These are phyloP conservation scores for Claviceps humidiphila DNA, from an alignment of 2,329 filamentous ascomycete species.

Conservation along the genomic window DNA sequence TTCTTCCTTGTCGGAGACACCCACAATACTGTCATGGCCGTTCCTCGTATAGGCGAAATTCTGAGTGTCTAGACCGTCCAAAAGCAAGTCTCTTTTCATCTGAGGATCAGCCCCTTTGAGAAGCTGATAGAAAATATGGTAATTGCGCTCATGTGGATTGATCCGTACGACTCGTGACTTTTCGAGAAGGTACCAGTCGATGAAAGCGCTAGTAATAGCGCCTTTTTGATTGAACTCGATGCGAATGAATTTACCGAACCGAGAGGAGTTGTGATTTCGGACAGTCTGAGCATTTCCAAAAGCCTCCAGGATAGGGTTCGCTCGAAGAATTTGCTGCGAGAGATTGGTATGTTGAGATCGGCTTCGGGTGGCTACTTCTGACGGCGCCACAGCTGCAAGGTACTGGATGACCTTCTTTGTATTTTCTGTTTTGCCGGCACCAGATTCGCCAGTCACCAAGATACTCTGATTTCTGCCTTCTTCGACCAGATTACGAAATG, in stretches of 20 bases:
- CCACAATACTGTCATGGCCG: slow-evolving; percentile 82
- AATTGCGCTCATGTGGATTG: slow-evolving; percentile 81
- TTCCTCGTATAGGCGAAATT: slow-evolving; percentile 87
- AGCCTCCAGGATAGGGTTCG: slow-evolving; percentile 93
- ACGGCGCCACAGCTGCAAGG: slow-evolving; percentile 80
- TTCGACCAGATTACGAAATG: slow-evolving; percentile 88
- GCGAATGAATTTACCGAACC: slow-evolving; percentile 96
- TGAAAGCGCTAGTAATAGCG: slow-evolving; percentile 88
- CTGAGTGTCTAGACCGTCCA: slow-evolving; percentile 62
- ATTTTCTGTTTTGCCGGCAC: slow-evolving; percentile 96
- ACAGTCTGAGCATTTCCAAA: slow-evolving; percentile 98
- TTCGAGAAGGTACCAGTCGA: slow-evolving; percentile 96
- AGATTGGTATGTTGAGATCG: slow-evolving; percentile 62
- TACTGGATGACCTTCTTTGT: slow-evolving; percentile 99
- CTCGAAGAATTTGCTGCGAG: slow-evolving; percentile 89
- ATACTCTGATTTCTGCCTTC: slow-evolving; percentile 96
- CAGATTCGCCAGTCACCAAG: slow-evolving; percentile 92
- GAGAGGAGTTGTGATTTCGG: slow-evolving; percentile 94
- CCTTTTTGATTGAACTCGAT: slow-evolving; percentile 86
- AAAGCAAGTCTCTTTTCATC: slow-evolving; percentile 63
- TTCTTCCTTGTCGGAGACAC: slow-evolving; percentile 80
- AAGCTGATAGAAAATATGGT: slow-evolving; percentile 95
- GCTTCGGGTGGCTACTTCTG: slow-evolving; percentile 56
- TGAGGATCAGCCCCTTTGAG: slow-evolving; percentile 65
- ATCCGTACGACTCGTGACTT: slow-evolving; percentile 94